These are phyloP conservation scores for Solanum acaule DNA, from an alignment of 257 asterid genomes.

Conservation along the genomic window DNA sequence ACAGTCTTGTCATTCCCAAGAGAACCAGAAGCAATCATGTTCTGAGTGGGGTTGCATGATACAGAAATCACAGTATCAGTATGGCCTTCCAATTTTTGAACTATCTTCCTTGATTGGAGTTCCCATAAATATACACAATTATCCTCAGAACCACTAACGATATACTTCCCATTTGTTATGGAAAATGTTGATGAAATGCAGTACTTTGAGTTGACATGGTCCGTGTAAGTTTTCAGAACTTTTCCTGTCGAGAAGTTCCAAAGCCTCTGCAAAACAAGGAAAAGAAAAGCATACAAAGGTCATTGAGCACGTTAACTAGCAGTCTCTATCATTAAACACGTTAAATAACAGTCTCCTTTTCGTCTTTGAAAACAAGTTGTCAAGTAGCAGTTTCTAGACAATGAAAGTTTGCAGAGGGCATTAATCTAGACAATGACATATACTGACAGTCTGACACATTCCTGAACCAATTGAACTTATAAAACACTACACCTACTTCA, in stretches of 20 bases:
- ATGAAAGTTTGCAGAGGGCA: not conserved
- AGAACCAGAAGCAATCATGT: constrained; percentile 86
- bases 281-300: not conserved
- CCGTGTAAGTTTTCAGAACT: constrained; percentile 80
- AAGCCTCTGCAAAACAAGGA: constrained; percentile 55
- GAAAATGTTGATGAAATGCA: constrained; percentile 78
- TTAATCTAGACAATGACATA: not conserved
- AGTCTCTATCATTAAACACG: not conserved
- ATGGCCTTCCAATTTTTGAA: constrained; percentile 95
- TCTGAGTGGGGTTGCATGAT: constrained; percentile 69
- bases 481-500: not conserved
- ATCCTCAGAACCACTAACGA: constrained; percentile 94
- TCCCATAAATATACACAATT: constrained; percentile 77
- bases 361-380: not conserved
- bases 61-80: constrained; percentile 72
- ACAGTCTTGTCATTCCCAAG: constrained; percentile 73
- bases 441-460: not conserved
- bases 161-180: constrained; percentile 78
- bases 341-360: not conserved
- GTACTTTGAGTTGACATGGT: constrained; percentile 75
- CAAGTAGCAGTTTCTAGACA: not conserved
- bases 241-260: constrained; percentile 84
- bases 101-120: constrained; percentile 76
- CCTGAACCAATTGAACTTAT: not conserved
- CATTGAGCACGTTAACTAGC: not conserved